phyloP scores from a whole-genome alignment of 2,329 filamentous ascomycete species.

The Beauveria bassiana region DNA sequence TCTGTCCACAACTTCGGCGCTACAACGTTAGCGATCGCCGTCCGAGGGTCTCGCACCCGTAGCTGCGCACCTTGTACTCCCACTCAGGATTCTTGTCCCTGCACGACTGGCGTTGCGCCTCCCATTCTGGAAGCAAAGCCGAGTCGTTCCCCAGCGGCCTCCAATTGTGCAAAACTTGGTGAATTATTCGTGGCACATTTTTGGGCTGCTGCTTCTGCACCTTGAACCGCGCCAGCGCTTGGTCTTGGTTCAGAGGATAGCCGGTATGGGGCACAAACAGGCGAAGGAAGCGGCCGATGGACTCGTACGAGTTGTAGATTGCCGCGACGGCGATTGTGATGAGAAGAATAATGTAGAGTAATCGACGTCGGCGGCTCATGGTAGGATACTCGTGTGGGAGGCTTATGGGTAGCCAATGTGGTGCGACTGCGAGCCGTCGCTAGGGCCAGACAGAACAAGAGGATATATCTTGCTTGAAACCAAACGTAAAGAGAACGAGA shows the following conservation, averaged over 20 bases:
- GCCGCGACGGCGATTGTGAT: background rate
- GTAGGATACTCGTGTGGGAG: background rate
- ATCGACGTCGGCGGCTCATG: constrained; percentile 4
- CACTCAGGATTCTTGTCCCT: constrained; percentile 60
- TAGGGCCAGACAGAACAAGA: background rate
- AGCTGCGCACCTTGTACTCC: constrained; percentile 58
- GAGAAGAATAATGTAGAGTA: background rate
- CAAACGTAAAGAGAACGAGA: background rate
- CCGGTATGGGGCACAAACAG: constrained; percentile 2
- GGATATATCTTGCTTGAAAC: background rate
- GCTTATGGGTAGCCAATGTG: background rate
- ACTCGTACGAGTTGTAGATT: constrained; percentile 1
- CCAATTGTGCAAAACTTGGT: constrained; percentile 45
- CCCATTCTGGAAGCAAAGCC: constrained; percentile 56
- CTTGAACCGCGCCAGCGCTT: constrained; percentile 2
- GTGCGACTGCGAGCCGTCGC: background rate
- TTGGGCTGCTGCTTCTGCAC: constrained; percentile 2
- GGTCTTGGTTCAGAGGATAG: constrained; percentile 9
- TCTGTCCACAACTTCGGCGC: constrained; percentile 61
- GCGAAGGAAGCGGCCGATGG: background rate
- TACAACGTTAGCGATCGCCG: background rate
- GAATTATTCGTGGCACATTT: constrained; percentile 61
- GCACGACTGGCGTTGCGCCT: constrained; percentile 57
- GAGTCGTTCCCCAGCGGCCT: constrained; percentile 53
- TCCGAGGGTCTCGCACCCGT: background rate